Conservation (phyloP, 108 stramenopile species). For the Cyclotella sp. region DNA sequence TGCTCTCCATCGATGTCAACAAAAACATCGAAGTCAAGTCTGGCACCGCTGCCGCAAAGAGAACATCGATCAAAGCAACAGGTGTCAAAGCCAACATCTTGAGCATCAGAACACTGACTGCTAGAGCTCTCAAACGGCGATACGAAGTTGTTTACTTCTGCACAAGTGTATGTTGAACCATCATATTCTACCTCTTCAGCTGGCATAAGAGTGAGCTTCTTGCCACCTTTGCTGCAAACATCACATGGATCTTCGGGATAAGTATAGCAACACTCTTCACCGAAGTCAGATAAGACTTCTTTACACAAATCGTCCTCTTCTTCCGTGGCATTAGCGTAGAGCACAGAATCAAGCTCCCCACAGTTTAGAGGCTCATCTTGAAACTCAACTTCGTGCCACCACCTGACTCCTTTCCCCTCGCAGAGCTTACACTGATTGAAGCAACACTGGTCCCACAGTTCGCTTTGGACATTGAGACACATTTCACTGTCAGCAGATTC, state of each 20-base stretch:
- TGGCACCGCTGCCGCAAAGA: conserved; percentile 47
- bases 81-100: conserved; percentile 14
- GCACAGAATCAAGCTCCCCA: conserved; percentile 42
- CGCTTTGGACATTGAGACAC: conserved; percentile 37
- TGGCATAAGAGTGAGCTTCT: conserved; percentile 46
- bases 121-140: conserved; percentile 47
- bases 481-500: conserved; percentile 32
- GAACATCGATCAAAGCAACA: conserved; percentile 56
- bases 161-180: conserved; percentile 44
- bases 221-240: conserved; percentile 36
- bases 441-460: conserved; percentile 46
- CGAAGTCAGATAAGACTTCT: conserved; percentile 31
- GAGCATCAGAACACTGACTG: conserved; percentile 35
- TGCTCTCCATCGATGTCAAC: conserved; percentile 40
- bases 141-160: conserved; percentile 51
- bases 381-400: conserved; percentile 52
- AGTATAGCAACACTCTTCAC: conserved; percentile 43
- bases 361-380: conserved; percentile 40
- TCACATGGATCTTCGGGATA: conserved; percentile 49
- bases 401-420: conserved; percentile 50
- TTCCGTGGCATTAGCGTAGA: conserved; percentile 34
- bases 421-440: conserved; percentile 53
- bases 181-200: conserved; percentile 45
- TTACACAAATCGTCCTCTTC: conserved; percentile 35
- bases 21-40: conserved; percentile 45